Evolutionary conservation across 495 filamentous ascomycete species (phyloP).

Genomic region (Aspergillus panamensis): DNA sequence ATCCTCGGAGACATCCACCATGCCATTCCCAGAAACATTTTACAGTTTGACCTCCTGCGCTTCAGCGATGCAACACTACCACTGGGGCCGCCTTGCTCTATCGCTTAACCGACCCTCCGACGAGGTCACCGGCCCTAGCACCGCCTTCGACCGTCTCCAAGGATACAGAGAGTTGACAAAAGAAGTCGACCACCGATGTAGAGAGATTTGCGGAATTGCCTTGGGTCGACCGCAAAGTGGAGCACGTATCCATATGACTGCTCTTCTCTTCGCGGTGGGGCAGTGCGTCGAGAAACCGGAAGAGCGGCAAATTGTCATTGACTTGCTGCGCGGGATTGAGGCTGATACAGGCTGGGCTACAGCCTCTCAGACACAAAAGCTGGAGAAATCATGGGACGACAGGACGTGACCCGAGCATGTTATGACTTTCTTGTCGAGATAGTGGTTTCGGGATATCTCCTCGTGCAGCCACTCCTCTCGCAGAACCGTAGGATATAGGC

Average conservation of each 20-base stretch:
- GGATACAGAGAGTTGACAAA: constrained; percentile 43
- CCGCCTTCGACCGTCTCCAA: constrained; percentile 41
- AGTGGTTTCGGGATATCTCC: too few relatives aligned
- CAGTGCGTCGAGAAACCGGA: constrained; percentile 36
- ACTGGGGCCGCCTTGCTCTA: constrained; percentile 41
- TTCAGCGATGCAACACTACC: constrained; percentile 40
- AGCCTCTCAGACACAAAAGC: constrained; percentile 30
- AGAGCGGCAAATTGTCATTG: constrained; percentile 36
- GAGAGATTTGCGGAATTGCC: constrained; percentile 40
- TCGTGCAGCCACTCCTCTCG: too few relatives aligned
- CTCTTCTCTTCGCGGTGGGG: constrained; percentile 39
- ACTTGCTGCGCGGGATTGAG: constrained; percentile 36
- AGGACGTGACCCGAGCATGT: background rate
- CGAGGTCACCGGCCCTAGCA: constrained; percentile 32
- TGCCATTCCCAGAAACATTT: constrained; percentile 42
- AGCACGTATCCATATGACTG: constrained; percentile 37
- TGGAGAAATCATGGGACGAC: constrained; percentile 34
- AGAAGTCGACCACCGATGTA: constrained; percentile 41
- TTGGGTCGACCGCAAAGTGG: constrained; percentile 35
- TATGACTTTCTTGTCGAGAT: background rate
- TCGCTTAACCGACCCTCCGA: constrained; percentile 39
- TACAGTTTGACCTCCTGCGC: constrained; percentile 35
- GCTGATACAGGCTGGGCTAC: constrained; percentile 43
- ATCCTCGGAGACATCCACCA: constrained; percentile 16
- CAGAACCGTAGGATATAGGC: too few relatives aligned